Base-by-base conservation (phyloP, 2,329 filamentous ascomycete genomes). In the Rhinocladiella similis region DNA sequence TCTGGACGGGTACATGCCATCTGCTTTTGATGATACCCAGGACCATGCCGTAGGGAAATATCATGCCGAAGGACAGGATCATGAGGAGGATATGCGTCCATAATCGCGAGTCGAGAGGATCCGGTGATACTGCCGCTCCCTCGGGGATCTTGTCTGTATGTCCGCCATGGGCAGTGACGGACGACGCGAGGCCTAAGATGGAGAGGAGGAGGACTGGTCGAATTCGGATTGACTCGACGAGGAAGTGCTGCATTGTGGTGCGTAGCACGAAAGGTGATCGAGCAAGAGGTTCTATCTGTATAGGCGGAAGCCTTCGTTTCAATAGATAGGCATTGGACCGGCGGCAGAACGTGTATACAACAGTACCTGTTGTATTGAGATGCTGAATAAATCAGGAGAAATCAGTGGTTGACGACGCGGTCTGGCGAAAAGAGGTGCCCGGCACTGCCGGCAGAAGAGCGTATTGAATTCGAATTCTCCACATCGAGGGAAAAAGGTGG, bases 11-110 rank as follows among this genome's bases (percentile, higher is more conserved):
- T 50, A 97, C 93, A 76, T 99, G 94, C 90, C 91, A 97, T 74
- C 90, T 85, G 59, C 88, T 96, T 60, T 90, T 91, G 63, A 89
- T 85, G 57, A 99, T 92, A 57, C 93, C 93, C 16, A 97, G 79
- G 41, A 97, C 91, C 93, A 99, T 97, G 66, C 94, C 94, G 14
- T 90, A 81, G 10, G 94, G 94, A 68, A 96, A 97, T 57, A 97
- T 83, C 65, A 99, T 80, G 60, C 94, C 94, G 79, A 95, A 97
- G 56, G 91, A 85, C 56, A 94, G 69, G 71, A 86, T 88, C 80
- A 96, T 92, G 45, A 96, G 74, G 58, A 96, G 81, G 68, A 99
- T 97, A 75, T 99, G 94, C 65, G 88, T 81, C 94, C 94, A 99
- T 83, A 99, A 75, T 67, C 86, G 90, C 41, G 86, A 82, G 72